Conservation (phyloP, 2,329 filamentous ascomycete species). For the Diaporthe vaccinii region DNA sequence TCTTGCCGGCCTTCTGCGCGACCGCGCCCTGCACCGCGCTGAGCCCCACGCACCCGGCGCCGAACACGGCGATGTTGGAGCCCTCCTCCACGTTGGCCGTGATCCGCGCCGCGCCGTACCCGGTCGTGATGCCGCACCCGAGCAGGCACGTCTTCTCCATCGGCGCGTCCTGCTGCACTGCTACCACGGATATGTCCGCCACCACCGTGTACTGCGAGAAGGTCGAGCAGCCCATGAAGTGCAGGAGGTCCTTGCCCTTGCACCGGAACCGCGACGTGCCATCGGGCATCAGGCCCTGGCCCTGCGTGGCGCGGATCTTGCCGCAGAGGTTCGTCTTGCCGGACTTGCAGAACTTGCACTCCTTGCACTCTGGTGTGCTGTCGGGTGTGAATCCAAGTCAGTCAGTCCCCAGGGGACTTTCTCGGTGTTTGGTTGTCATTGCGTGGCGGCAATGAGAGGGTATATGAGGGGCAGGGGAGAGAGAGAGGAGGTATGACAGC, state of each 20-base stretch:
- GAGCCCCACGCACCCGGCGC: conserved; percentile 94
- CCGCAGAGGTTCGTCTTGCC: conserved; percentile 99
- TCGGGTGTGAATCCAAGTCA: conserved; percentile 1
- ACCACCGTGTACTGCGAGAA: conserved; percentile 99
- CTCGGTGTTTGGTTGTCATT: conserved; percentile 9
- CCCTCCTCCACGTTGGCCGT: conserved; percentile 94
- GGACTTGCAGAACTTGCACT: conserved; percentile 99
- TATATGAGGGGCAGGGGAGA: conserved; percentile 26
- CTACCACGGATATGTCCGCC: conserved; percentile 97
- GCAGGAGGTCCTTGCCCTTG: conserved; percentile 94
- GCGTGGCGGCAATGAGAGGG: neutral
- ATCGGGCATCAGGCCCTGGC: conserved; percentile 96
- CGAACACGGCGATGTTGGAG: conserved; percentile 91
- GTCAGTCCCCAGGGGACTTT: neutral
- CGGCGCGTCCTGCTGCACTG: conserved; percentile 88
- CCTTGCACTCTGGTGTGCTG: conserved; percentile 95
- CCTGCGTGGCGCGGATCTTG: conserved; percentile 98
- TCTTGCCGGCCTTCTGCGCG: conserved; percentile 82
- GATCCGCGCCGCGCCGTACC: conserved; percentile 94
- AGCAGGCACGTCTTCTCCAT: conserved; percentile 97
- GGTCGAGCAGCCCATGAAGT: conserved; percentile 99
- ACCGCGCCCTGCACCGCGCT: conserved; percentile 96
- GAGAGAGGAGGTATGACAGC: neutral
- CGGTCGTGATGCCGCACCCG: conserved; percentile 98
- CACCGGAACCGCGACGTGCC: conserved; percentile 94